These are phyloP conservation scores for Mitragyna speciosa DNA, from an alignment of 257 asterid genomes.

Conservation along the genomic window DNA sequence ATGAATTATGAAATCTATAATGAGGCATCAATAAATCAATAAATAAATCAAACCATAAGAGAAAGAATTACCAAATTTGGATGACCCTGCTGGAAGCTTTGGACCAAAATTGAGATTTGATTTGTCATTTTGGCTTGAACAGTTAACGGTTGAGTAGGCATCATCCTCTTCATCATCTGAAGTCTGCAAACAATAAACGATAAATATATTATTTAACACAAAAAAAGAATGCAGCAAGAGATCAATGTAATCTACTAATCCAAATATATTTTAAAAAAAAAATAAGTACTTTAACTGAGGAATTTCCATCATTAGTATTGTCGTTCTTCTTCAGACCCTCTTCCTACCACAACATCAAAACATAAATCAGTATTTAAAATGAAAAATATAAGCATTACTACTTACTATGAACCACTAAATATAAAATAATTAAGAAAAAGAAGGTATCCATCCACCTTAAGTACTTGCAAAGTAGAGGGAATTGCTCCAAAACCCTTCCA, in stretches of 20 bases:
- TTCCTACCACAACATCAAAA: constrained; percentile 38
- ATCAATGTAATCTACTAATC: too few relatives aligned
- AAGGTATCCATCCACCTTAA: constrained; percentile 42
- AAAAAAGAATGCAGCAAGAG: background rate
- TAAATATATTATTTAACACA: background rate
- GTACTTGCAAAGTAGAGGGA: constrained; percentile 65
- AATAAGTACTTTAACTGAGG: constrained; percentile 45
- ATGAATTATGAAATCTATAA: background rate
- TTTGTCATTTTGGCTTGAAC: constrained; percentile 50
- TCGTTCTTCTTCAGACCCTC: constrained; percentile 66
- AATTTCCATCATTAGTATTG: constrained; percentile 49
- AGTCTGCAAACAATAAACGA: constrained; percentile 33
- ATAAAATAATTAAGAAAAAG: background rate
- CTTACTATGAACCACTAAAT: background rate
- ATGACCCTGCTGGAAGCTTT: constrained; percentile 29
- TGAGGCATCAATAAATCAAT: background rate
- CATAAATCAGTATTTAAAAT: background rate
- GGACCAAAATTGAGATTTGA: constrained; percentile 42
- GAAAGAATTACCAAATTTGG: constrained; percentile 43
- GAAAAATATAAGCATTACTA: too few relatives aligned
- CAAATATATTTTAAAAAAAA: too few relatives aligned
- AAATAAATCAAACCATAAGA: background rate
- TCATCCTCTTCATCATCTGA: constrained; percentile 85
- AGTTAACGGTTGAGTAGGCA: constrained; percentile 42
- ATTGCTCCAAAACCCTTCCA: constrained; percentile 95